These are phyloP conservation scores for Chalaropsis thielavioides DNA, from an alignment of 2,329 filamentous ascomycete species.

Conservation along the genomic window DNA sequence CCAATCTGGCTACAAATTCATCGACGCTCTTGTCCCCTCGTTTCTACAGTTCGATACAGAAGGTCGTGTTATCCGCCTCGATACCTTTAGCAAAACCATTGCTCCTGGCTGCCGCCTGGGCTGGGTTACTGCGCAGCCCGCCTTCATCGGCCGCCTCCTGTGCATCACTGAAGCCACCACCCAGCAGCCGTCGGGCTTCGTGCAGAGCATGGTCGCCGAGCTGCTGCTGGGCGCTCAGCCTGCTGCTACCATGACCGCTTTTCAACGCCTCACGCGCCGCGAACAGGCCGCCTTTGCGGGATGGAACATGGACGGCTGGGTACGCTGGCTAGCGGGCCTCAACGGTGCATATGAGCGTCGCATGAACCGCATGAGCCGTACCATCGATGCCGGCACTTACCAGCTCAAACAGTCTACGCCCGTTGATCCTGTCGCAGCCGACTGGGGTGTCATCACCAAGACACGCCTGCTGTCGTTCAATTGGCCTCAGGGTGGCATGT, in stretches of 20 bases:
- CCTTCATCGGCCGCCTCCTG: constrained; percentile 55
- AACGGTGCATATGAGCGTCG: constrained; percentile 71
- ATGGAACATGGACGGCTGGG: constrained; percentile 77
- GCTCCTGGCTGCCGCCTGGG: constrained; percentile 81
- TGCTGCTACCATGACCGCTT: constrained; percentile 30
- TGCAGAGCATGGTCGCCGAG: constrained; percentile 68
- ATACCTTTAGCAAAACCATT: constrained; percentile 89
- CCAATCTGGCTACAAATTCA: constrained; percentile 54
- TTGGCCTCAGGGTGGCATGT: constrained; percentile 83
- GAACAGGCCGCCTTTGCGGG: constrained; percentile 37
- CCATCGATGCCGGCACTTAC: constrained; percentile 54
- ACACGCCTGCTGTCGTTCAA: constrained; percentile 59
- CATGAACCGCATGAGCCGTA: constrained; percentile 64
- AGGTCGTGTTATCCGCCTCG: constrained; percentile 74
- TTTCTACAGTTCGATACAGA: constrained; percentile 71
- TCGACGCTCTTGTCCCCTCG: constrained; percentile 71
- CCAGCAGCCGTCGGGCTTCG: constrained; percentile 78
- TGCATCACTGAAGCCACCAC: constrained; percentile 61
- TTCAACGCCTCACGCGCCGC: constrained; percentile 31
- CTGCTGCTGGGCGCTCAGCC: constrained; percentile 55
- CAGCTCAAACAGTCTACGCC: constrained; percentile 47
- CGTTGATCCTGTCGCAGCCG: constrained; percentile 32
- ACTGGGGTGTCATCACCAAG: constrained; percentile 65
- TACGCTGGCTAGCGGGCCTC: constrained; percentile 78
- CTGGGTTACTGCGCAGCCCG: constrained; percentile 78